Base-by-base conservation (phyloP, 208 protist species). In the Zelonia costaricensis region DNA sequence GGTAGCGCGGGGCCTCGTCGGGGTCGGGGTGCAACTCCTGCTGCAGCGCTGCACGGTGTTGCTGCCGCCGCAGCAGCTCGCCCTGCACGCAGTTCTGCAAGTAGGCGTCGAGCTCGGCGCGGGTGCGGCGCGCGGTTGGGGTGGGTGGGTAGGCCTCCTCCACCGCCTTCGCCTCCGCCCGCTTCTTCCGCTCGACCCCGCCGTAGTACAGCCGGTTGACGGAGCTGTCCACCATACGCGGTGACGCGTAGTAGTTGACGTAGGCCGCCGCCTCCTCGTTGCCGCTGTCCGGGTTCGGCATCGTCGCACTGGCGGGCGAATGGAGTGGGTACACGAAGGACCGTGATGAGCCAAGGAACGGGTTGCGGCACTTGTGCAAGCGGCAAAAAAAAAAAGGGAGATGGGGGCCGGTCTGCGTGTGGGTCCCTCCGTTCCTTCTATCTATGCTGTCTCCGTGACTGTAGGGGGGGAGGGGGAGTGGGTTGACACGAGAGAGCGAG, bases 241-340 rank as follows among this genome's bases (percentile, higher is more conserved):
- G 45, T 13, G 84, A 92, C 33, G 82, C 88, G 65, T 84, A 94
- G 70, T 91, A 92, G 35, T 90, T 73, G 4, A 94, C 75, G 43
- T 70, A 92, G 25, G 63, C 64, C 20, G 88, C 88, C 3, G 84
- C 88, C 60, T 80, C 66, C 61, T 85, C 78, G 44, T 90, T 88
- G 18, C 74, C 73, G n/a, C 31, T 25, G 52, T 86, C 81, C n/a
- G 88, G 82, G 47, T 87, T 85, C 1, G 84, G 82, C 88, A 92
- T 92, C n/a, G n/a, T n/a, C n/a, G n/a, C n/a, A n/a, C n/a, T n/a
- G n/a, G n/a, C n/a, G n/a, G n/a, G n/a, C n/a, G n/a, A n/a, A n/a
- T n/a, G n/a, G n/a, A n/a, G n/a, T n/a, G n/a, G n/a, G n/a, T n/a
- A n/a, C n/a, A n/a, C n/a, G n/a, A n/a, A n/a, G n/a, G n/a, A n/a